Evolutionary conservation across 176 grass and related monocot species (phyloP), one percentile per base, ranked within the genome.

Genomic region (Oryza officinalis): DNA sequence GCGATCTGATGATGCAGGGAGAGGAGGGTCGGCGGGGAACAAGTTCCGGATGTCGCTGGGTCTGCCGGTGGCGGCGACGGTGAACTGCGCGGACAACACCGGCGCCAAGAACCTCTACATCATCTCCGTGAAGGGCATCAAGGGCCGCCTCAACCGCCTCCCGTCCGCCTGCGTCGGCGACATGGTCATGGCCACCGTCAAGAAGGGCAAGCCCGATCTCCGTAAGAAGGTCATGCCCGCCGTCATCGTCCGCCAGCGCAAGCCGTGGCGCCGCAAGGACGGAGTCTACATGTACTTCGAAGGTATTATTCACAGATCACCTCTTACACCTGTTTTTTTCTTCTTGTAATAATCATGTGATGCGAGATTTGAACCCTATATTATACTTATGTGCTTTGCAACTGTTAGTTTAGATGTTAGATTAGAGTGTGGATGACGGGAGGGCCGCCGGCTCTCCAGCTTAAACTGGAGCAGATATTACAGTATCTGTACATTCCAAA

Each of bases 101-200:
- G 87, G 87, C 13, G 80, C 91, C 4, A 89, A 89, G 80, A 89
- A 92, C 84, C 79, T 89, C 22, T 92, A 92, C 83, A 87, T 92
- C 84, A 87, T 89, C 75, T 93, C 91, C 57, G 91, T 93, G 4
- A 93, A 93, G 72, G 87, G 91, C 28, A 93, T 93, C 76, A 90
- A 93, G 87, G 87, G 91, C 18, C 77, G 91, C 6, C 91, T 90
- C 66, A 93, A 90, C 70, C 84, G 87, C 8, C 87, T 93, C 25
- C 87, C 91, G 57, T 93, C 91, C 25, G 87, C 84, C 54, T 93
- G 91, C 80, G 85, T 93, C 46, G 91, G 91, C 40, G 91, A 92
- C 88, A 93, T 93, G 87, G 87, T 93, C 57, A 93, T 93, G 91
- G 87, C 91, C 85, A 90, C 91, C 30, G 87, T 93, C 7, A 93